Base-by-base conservation (phyloP, 805 yeast species). In the Diddensiella transvaalensis region DNA sequence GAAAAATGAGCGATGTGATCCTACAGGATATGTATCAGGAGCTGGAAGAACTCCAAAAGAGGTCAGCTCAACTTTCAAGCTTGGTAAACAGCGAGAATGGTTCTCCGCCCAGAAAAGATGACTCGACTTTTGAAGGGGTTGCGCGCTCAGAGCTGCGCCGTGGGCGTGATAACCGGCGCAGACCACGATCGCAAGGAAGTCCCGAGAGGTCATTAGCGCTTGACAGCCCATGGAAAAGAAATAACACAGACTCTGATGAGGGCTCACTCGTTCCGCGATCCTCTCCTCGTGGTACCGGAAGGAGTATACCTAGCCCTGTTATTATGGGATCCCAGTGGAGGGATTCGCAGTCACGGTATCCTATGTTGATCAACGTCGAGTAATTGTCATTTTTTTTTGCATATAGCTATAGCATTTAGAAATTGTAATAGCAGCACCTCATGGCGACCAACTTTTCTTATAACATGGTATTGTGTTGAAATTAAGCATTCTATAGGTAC, bases 1-100 rank as follows among this genome's bases (percentile, higher is more conserved):
- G 51, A 8, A 11, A 19, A 17, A 30, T 33, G 45, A 54, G 54
- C 11, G 59, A 57, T 10, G 24, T 41, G 39, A 51, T 58, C 17
- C 50, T 58, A 21, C 47, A 47, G 29, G 53, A 55, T 33, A 58
- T 58, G 60, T 55, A 56, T 51, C 44, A 39, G 3, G 61, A 57
- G 26, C 37, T 58, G 42, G 57, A 51, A 21, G 54, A 53, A 41
- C 49, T 58, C 22, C 58, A 57, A 39, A 39, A 43, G 39, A 44
- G 52, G 24, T 53, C 61, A 2, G 54, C 49, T 4, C 42, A 52
- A 36, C 47, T 57, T 1, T 48, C 54, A 1, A 48, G 47, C n/a
- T 35, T 55, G 37, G 52, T 57, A 4, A 45, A 43, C 41, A 40
- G 33, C 29, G 44, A n/a, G 40, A 44, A 22, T 30, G 40, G 15